Evolutionary conservation across 2,329 filamentous ascomycete species (phyloP).

Genomic region (Colletotrichum limetticola): DNA sequence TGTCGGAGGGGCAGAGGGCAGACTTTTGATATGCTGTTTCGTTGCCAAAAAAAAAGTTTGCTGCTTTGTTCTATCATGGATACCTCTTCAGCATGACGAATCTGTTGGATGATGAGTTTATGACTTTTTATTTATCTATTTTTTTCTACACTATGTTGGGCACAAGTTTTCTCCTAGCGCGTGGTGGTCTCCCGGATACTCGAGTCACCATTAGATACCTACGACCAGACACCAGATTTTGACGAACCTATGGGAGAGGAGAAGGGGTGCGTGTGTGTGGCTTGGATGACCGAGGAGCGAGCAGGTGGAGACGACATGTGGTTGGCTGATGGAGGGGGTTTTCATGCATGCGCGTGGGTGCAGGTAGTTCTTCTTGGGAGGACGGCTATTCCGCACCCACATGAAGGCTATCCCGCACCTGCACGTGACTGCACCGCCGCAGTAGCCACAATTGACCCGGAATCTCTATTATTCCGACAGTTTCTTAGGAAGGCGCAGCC

Average conservation of each 20-base stretch:
- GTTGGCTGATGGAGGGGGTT: background rate
- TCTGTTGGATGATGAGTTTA: slow-evolving; percentile 36
- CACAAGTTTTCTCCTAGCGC: background rate
- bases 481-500: too few species aligned
- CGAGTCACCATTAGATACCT: slow-evolving; percentile 10
- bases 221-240: slow-evolving; percentile 7
- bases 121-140: slow-evolving; percentile 14
- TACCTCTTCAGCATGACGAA: slow-evolving; percentile 37
- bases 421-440: too few species aligned
- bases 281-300: slow-evolving; percentile 2
- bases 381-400: too few species aligned
- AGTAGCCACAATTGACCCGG: too few species aligned
- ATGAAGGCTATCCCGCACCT: too few species aligned
- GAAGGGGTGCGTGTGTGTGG: background rate
- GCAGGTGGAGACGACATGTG: background rate
- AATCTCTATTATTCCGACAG: too few species aligned
- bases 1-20: slow-evolving; percentile 28
- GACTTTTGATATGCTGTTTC: slow-evolving; percentile 29
- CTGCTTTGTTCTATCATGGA: slow-evolving; percentile 36
- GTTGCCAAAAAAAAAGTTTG: slow-evolving; percentile 32
- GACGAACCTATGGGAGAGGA: background rate
- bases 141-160: slow-evolving; percentile 13
- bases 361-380: background rate
- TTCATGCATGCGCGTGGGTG: background rate
- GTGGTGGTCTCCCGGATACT: slow-evolving; percentile 6